Percentiles rank a stretch among this genome's conserved stretches.
These are phyloP conservation scores for Pholiota molesta DNA, from an alignment of 768 basidiomycete genomes.

Conservation along the genomic window DNA sequence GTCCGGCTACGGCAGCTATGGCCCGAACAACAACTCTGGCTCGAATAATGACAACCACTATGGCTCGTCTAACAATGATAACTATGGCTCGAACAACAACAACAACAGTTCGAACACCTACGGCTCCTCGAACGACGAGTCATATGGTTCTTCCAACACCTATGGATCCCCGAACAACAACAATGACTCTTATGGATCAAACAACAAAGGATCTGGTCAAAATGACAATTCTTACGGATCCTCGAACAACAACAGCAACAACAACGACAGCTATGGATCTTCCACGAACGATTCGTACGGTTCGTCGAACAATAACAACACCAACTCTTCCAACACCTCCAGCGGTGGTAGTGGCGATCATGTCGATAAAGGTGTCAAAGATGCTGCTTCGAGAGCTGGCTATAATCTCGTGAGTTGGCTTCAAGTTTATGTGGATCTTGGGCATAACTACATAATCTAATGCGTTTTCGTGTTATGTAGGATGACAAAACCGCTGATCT, in stretches of 20 bases:
- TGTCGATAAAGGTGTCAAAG: conserved; percentile 42
- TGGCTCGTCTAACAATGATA: not conserved
- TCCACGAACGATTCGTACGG: conserved; percentile 24
- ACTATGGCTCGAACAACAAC: not conserved
- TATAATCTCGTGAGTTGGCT: conserved; percentile 43
- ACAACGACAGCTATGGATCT: conserved; percentile 14
- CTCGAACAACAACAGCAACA: conserved; percentile 12
- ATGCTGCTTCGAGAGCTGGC: conserved; percentile 43
- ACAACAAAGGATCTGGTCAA: conserved; percentile 7
- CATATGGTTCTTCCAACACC: too few relatives aligned
- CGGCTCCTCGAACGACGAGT: conserved; percentile 12
- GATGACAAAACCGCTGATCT: conserved; percentile 38
- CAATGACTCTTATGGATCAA: conserved; percentile 22
- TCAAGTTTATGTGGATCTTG: not conserved
- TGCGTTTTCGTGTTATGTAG: conserved; percentile 21
- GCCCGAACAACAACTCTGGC: conserved; percentile 5
- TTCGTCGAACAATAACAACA: conserved; percentile 20
- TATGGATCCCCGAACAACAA: too few relatives aligned
- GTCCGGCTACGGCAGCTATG: not conserved
- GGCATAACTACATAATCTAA: not conserved
- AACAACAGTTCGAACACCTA: too few relatives aligned
- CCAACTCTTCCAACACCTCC: conserved; percentile 24
- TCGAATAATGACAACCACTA: too few relatives aligned
- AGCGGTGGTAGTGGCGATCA: conserved; percentile 12
- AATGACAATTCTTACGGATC: conserved; percentile 8